Evolutionary conservation across 2,329 filamentous ascomycete species (phyloP).

Genomic region (Coniochaeta sp.): DNA sequence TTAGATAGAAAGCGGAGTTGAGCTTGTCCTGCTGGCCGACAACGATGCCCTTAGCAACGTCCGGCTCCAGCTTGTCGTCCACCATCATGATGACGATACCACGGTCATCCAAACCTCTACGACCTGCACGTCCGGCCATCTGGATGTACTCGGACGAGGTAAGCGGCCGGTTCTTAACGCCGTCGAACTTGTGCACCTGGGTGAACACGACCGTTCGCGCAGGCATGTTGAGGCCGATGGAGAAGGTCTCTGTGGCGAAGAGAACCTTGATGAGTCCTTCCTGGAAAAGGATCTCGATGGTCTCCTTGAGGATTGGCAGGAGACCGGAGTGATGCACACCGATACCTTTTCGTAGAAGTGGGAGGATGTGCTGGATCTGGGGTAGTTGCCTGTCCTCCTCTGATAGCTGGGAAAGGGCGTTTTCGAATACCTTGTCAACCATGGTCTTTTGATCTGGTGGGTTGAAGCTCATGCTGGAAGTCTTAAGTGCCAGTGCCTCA

Average conservation of each 20-base stretch:
- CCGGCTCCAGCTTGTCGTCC: slow-evolving; percentile 89
- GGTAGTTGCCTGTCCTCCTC: slow-evolving; percentile 84
- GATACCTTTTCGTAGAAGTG: slow-evolving; percentile 82
- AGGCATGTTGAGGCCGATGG: slow-evolving; percentile 97
- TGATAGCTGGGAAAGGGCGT: slow-evolving; percentile 84
- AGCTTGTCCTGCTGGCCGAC: slow-evolving; percentile 94
- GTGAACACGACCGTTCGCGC: slow-evolving; percentile 99
- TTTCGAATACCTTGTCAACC: slow-evolving; percentile 90
- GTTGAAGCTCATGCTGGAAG: slow-evolving; percentile 87
- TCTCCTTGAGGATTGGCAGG: slow-evolving; percentile 93
- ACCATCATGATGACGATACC: slow-evolving; percentile 99
- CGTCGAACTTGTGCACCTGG: slow-evolving; percentile 91
- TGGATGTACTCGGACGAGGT: slow-evolving; percentile 96
- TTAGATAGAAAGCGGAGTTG: slow-evolving; percentile 94
- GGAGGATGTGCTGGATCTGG: slow-evolving; percentile 86
- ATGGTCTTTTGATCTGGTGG: slow-evolving; percentile 91
- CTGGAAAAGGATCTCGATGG: slow-evolving; percentile 97
- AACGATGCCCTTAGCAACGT: slow-evolving; percentile 89
- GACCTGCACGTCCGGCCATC: slow-evolving; percentile 95
- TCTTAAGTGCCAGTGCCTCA: slow-evolving; percentile 80
- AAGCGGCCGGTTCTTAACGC: slow-evolving; percentile 69
- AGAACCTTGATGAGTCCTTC: slow-evolving; percentile 96
- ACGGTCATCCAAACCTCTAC: slow-evolving; percentile 92
- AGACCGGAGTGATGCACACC: slow-evolving; percentile 96
- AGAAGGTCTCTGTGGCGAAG: slow-evolving; percentile 97